A percentile compares a stretch with the other conserved stretches of the same genome.
Conservation (phyloP, 192 early-diverging fungal genomes). For the Borealophlyctis nickersoniae region DNA sequence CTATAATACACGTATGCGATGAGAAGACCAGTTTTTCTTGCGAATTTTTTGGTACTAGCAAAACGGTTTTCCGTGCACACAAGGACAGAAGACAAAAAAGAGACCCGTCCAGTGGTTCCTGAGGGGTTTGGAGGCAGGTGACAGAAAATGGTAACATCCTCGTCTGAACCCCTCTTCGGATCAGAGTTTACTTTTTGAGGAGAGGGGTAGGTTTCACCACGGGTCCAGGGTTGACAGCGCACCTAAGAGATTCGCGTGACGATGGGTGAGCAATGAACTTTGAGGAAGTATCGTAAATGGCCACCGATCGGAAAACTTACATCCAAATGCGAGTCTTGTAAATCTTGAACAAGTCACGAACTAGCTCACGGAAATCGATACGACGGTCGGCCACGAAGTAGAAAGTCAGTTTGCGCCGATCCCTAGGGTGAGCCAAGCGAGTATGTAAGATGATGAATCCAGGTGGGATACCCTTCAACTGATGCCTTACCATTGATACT, state of each 20-base stretch:
- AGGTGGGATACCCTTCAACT: background rate
- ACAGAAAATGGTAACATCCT: no score
- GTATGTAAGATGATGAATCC: no score
- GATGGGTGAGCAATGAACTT: background rate
- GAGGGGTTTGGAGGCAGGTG: no score
- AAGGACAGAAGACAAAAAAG: no score
- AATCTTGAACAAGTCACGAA: slow-evolving; percentile 92
- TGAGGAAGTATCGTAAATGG: background rate
- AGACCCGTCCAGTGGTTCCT: no score
- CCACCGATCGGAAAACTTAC: slow-evolving; percentile 30
- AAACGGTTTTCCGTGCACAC: no score
- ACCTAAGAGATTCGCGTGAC: background rate
- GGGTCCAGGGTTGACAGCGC: background rate
- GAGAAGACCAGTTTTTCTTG: no score
- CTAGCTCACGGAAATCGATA: slow-evolving; percentile 94
- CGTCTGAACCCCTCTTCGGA: no score
- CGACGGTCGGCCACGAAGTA: slow-evolving; percentile 92
- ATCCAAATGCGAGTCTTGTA: slow-evolving; percentile 99
- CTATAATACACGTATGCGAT: no score
- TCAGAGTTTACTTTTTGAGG: background rate
- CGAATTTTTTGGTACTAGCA: no score
- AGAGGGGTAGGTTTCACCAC: background rate
- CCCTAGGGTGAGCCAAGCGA: slow-evolving; percentile 52
- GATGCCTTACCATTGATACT: slow-evolving; percentile 88
- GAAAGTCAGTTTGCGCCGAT: slow-evolving; percentile 94